Evolutionary conservation across 83 land plant genomes (phyloP).

Genomic region (Picea abies): DNA sequence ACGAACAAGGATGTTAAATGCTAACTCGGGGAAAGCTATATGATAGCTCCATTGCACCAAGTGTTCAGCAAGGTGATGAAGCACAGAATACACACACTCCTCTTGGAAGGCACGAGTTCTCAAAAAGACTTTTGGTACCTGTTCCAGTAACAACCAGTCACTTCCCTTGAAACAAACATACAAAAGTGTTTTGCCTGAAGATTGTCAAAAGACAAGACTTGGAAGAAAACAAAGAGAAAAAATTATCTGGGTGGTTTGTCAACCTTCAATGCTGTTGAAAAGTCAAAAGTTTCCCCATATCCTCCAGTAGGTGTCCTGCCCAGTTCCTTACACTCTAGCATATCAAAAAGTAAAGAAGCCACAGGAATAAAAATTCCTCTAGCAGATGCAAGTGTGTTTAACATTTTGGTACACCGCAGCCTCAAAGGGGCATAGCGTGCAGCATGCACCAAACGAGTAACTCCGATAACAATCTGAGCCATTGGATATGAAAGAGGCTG

Average conservation of each 20-base stretch:
- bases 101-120: conserved; percentile 77
- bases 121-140: conserved; percentile 74
- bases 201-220: background rate
- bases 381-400: conserved; percentile 75
- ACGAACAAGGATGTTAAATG: conserved; percentile 66
- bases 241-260: background rate
- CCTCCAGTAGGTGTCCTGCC: conserved; percentile 46
- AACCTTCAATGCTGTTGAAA: conserved; percentile 72
- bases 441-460: conserved; percentile 75
- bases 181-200: background rate
- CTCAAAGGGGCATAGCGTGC: conserved; percentile 88
- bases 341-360: conserved; percentile 61
- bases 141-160: conserved; percentile 11
- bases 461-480: conserved; percentile 79
- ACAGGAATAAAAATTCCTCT: conserved; percentile 84
- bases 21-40: conserved; percentile 88
- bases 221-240: background rate
- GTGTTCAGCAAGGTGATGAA: conserved; percentile 76
- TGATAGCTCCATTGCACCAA: conserved; percentile 89
- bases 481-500: conserved; percentile 66
- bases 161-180: conserved; percentile 9
- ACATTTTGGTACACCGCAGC: conserved; percentile 68
- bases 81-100: conserved; percentile 67
- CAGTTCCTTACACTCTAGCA: conserved; percentile 62
- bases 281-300: conserved; percentile 35